phyloP scores from a whole-genome alignment of 1,284 basidiomycete species.

The Microbotryum scabiosae region DNA sequence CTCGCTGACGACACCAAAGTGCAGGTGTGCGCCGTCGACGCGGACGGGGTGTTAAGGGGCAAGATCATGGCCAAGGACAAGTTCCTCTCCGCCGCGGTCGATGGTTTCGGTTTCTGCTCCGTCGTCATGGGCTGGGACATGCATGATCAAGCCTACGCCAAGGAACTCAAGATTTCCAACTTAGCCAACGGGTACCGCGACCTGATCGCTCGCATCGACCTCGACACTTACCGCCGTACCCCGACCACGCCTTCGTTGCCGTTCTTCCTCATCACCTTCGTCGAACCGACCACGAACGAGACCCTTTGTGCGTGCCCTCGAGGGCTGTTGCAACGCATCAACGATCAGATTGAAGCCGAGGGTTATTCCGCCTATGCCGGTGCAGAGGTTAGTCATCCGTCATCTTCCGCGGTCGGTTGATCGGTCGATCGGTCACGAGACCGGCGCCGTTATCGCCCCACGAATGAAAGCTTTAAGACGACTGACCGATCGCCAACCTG shows the following conservation, averaged over 20 bases:
- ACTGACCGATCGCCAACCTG: not conserved
- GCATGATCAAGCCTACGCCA: conserved; percentile 59
- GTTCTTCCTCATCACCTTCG: conserved; percentile 85
- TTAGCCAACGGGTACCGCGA: conserved; percentile 84
- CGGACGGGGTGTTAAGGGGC: conserved; percentile 86
- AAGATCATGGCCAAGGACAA: conserved; percentile 68
- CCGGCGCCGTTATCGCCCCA: not conserved
- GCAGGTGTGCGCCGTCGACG: conserved; percentile 66
- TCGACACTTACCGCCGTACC: conserved; percentile 50
- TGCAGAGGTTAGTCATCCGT: conserved; percentile 50
- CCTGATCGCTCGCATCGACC: conserved; percentile 47
- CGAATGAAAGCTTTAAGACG: not conserved
- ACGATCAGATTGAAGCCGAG: conserved; percentile 41
- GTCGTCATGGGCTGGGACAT: conserved; percentile 70
- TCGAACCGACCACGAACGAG: conserved; percentile 69
- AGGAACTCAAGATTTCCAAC: conserved; percentile 83
- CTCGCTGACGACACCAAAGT: conserved; percentile 68
- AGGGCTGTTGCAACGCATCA: conserved; percentile 59
- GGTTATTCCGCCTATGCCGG: conserved; percentile 41
- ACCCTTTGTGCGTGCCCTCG: conserved; percentile 74
- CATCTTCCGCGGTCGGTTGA: not conserved
- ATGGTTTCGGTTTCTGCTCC: conserved; percentile 69
- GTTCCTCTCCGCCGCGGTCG: conserved; percentile 71
- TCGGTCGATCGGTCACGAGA: not conserved
- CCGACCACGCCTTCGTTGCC: conserved; percentile 46